Conservation (phyloP, 2,329 filamentous ascomycete species). For the Cercospora sp. region DNA sequence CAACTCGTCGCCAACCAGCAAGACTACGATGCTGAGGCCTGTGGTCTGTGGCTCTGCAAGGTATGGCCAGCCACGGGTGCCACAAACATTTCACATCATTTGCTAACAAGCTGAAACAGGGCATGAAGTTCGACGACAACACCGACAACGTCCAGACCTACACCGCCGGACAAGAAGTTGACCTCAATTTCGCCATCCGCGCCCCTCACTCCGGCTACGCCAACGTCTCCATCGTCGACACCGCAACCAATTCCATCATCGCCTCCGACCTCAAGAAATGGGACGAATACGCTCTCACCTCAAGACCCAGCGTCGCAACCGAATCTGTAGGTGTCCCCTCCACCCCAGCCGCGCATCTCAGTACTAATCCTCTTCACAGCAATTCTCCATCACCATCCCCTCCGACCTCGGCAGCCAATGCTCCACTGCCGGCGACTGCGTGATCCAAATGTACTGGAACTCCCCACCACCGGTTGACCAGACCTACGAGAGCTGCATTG, state of each 20-base stretch:
- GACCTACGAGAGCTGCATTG: conserved; percentile 64
- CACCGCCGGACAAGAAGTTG: conserved; percentile 51
- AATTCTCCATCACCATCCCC: conserved; percentile 58
- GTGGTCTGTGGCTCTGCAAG: conserved; percentile 44
- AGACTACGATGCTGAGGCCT: conserved; percentile 30
- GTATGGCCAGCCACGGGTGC: background rate
- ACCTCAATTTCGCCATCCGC: conserved; percentile 50
- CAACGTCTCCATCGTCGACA: conserved; percentile 61
- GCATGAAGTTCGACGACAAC: conserved; percentile 59
- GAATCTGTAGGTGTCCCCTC: conserved; percentile 34
- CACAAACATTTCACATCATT: background rate
- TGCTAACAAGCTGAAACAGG: conserved; percentile 41
- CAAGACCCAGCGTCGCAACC: conserved; percentile 44
- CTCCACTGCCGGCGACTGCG: conserved; percentile 52
- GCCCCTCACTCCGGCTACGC: conserved; percentile 57
- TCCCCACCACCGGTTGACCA: conserved; percentile 53
- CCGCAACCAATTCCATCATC: conserved; percentile 53
- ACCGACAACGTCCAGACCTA: conserved; percentile 54
- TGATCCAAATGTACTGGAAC: conserved; percentile 65
- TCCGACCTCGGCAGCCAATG: conserved; percentile 50
- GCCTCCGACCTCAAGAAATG: conserved; percentile 57
- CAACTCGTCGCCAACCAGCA: conserved; percentile 45
- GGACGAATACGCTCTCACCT: conserved; percentile 55
- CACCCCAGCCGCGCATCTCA: background rate
- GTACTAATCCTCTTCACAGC: conserved; percentile 29